Evolutionary conservation across 257 asterid species (phyloP), one percentile per base, ranked within the genome.

Genomic region (Cynanchum wilfordii): DNA sequence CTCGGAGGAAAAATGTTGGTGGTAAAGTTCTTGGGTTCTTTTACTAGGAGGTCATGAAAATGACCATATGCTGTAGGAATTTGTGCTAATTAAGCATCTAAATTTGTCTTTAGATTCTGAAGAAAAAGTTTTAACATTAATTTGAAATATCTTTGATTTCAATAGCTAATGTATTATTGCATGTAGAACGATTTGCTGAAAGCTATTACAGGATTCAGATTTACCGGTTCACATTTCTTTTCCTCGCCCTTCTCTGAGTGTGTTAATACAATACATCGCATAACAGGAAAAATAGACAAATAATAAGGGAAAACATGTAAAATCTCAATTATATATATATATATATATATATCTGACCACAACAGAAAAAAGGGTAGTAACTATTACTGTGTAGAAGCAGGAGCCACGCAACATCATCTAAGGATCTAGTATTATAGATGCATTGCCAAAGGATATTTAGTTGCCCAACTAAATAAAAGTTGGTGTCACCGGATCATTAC

Each of bases 371-470:
- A 68, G 71, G 10, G 29, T n/a, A 20, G n/a, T 47, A 40, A 64
- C 27, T 30, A 50, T 58, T 71, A 47, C 58, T 51, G 24, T 3
- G 20, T 27, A 49, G 73, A 69, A 69, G 68, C 75, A 67, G 38
- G 33, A 42, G 56, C 38, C 45, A 68, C 52, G 45, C 59, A 33
- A 19, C 36, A 11, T 7, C 47, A 42, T 42, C 47, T 42, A 42
- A 42, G 47, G 47, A 42, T 52, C 75, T 65, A 47, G 73, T 58
- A 30, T 50, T 27, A 69, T 49, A 65, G 69, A 68, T 75, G 74
- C 81, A 78, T 77, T 87, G 89, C 91, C 91, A 84, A 87, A 87
- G 91, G 91, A 64, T 82, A 67, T 50, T 70, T 73, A 82, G 91
- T 81, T 87, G 89, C 91, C 91, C 91, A 81, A 77, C 27, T 47